These are phyloP conservation scores for Pseudogymnoascus sp. DNA, from an alignment of 2,329 filamentous ascomycete genomes.

Conservation along the genomic window DNA sequence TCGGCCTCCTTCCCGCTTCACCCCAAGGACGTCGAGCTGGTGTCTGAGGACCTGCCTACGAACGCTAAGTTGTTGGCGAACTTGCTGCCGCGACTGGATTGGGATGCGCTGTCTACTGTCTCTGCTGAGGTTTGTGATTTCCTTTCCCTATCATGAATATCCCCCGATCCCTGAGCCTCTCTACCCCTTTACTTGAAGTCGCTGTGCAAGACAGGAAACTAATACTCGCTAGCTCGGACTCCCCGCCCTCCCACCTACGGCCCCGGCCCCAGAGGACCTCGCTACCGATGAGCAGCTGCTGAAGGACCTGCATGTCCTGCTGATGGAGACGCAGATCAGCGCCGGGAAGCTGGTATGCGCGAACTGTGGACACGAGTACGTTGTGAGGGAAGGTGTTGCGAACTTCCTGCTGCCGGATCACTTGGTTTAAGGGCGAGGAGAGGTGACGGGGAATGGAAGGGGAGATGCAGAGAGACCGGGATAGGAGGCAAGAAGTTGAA, in stretches of 20 bases:
- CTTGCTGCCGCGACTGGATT: slow-evolving; percentile 80
- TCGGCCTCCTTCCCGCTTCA: slow-evolving; percentile 80
- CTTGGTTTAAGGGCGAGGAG: slow-evolving; percentile 49
- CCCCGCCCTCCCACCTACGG: slow-evolving; percentile 56
- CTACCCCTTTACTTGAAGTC: background rate
- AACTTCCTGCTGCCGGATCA: slow-evolving; percentile 94
- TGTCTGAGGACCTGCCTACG: slow-evolving; percentile 71
- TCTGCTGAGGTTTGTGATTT: slow-evolving; percentile 60
- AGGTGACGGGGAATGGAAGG: background rate
- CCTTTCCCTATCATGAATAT: background rate
- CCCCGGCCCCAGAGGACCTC: slow-evolving; percentile 54
- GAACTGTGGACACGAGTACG: slow-evolving; percentile 88
- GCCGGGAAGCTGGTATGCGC: slow-evolving; percentile 86
- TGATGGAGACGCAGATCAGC: slow-evolving; percentile 82
- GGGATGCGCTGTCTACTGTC: slow-evolving; percentile 68
- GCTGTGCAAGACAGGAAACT: slow-evolving; percentile 10
- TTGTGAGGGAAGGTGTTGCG: slow-evolving; percentile 88
- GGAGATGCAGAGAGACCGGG: background rate
- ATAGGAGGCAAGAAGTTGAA: background rate
- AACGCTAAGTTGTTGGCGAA: slow-evolving; percentile 76
- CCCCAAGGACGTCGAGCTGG: slow-evolving; percentile 84
- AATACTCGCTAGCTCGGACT: slow-evolving; percentile 64
- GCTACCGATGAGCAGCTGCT: slow-evolving; percentile 60
- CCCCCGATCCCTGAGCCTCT: background rate
- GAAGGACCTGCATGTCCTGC: slow-evolving; percentile 67